These are phyloP conservation scores for Neoboletus subvelutipes DNA, from an alignment of 768 basidiomycete species.

Conservation along the genomic window DNA sequence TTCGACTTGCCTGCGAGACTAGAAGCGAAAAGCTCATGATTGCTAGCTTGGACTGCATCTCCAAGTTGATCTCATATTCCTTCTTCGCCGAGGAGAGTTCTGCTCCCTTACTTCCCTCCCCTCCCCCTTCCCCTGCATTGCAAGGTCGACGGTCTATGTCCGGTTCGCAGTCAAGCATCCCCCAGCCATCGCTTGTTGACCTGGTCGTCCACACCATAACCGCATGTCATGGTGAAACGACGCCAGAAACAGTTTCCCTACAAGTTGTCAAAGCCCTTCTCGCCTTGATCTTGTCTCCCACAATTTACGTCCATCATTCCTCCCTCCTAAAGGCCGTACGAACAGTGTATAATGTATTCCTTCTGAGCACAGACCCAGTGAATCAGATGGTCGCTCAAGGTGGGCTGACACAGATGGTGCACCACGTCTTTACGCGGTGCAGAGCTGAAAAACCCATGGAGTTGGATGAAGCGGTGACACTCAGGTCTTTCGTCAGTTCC, in stretches of 20 bases:
- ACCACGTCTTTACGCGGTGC: slow-evolving; percentile 91
- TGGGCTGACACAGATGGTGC: slow-evolving; percentile 96
- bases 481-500: slow-evolving; percentile 22
- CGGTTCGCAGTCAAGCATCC: slow-evolving; percentile 47
- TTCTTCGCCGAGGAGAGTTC: slow-evolving; percentile 81
- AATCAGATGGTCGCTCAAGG: slow-evolving; percentile 99
- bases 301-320: slow-evolving; percentile 90
- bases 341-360: slow-evolving; percentile 97
- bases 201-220: slow-evolving; percentile 94
- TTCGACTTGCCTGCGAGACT: slow-evolving; percentile 95
- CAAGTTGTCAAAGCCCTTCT: slow-evolving; percentile 97
- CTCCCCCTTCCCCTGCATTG: slow-evolving; percentile 68
- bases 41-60: slow-evolving; percentile 94
- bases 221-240: slow-evolving; percentile 82
- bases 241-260: slow-evolving; percentile 87
- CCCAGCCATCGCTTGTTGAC: slow-evolving; percentile 82
- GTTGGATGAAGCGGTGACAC: slow-evolving; percentile 15
- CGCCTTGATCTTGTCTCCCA: slow-evolving; percentile 82
- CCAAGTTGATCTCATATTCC: slow-evolving; percentile 95
- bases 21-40: slow-evolving; percentile 92
- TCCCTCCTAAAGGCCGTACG: slow-evolving; percentile 93
- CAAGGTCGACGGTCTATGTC: slow-evolving; percentile 43
- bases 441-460: slow-evolving; percentile 34
- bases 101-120: slow-evolving; percentile 54
- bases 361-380: slow-evolving; percentile 84